Conservation (phyloP, 2,329 filamentous ascomycete genomes). For the Penicillium sp. region DNA sequence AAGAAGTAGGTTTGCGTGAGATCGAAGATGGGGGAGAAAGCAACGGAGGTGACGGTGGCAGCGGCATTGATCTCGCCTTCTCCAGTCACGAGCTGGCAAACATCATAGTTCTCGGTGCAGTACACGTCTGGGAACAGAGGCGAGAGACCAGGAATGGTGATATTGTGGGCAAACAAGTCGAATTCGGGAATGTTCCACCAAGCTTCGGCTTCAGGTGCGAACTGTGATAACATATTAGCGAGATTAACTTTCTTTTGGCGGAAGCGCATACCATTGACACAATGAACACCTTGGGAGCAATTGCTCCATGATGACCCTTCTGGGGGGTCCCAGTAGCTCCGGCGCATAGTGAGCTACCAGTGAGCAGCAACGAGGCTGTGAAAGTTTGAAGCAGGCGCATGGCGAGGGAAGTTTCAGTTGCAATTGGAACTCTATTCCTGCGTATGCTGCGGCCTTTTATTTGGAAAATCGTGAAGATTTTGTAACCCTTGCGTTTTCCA, state of each 20-base stretch:
- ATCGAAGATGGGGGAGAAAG: conserved; percentile 62
- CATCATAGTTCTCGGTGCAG: conserved; percentile 58
- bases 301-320: conserved; percentile 14
- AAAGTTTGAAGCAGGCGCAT: conserved; percentile 15
- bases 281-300: conserved; percentile 44
- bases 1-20: conserved; percentile 68
- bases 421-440: background rate
- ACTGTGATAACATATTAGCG: conserved; percentile 43
- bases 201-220: conserved; percentile 58
- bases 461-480: background rate
- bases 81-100: conserved; percentile 69
- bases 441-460: background rate
- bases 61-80: conserved; percentile 75
- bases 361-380: conserved; percentile 16
- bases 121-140: conserved; percentile 64
- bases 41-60: conserved; percentile 60
- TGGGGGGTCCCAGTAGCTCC: background rate
- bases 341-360: conserved; percentile 12
- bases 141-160: conserved; percentile 62
- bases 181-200: conserved; percentile 60
- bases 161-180: conserved; percentile 56
- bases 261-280: conserved; percentile 39
- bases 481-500: background rate
- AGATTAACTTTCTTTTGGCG: background rate
- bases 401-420: background rate